A percentile compares a stretch with the other conserved stretches of the same genome.
Evolutionary conservation across 805 yeast species (phyloP).

Genomic region (Cephaloascus albidus): DNA sequence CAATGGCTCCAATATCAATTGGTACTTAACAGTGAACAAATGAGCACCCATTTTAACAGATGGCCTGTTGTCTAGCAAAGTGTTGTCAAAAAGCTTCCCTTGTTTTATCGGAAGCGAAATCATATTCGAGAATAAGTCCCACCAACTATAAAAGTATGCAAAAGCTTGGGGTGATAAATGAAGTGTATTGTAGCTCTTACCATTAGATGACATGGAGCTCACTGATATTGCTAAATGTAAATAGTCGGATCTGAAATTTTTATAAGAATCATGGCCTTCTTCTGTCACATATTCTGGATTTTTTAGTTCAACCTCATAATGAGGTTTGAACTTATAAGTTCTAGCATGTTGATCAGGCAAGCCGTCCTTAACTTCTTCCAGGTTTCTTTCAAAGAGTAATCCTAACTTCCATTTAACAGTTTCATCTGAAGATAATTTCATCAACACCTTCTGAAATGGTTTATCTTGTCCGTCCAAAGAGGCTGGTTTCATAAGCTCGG

Average conservation of each 20-base stretch:
- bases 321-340: slow-evolving; percentile 42
- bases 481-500: slow-evolving; percentile 4
- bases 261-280: slow-evolving; percentile 66
- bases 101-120: slow-evolving; percentile 24
- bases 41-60: slow-evolving; percentile 28
- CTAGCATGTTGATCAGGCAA: slow-evolving; percentile 33
- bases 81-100: slow-evolving; percentile 20
- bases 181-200: slow-evolving; percentile 20
- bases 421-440: slow-evolving; percentile 40
- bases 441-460: slow-evolving; percentile 33
- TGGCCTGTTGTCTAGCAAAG: slow-evolving; percentile 9
- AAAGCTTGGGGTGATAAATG: slow-evolving; percentile 29
- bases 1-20: slow-evolving; percentile 28
- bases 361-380: slow-evolving; percentile 16
- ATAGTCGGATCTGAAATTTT: slow-evolving; percentile 73
- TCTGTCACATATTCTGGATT: slow-evolving; percentile 45
- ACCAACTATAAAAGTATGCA: slow-evolving; percentile 30
- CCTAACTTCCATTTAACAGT: slow-evolving; percentile 82
- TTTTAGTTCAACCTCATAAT: slow-evolving; percentile 51
- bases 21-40: slow-evolving; percentile 29
- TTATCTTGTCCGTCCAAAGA: slow-evolving; percentile 16
- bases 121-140: slow-evolving; percentile 23
- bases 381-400: slow-evolving; percentile 59
- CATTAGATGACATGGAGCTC: slow-evolving; percentile 15
- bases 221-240: slow-evolving; percentile 46